phyloP scores from a whole-genome alignment of 2,329 filamentous ascomycete genomes.

The Fusarium sp. region DNA sequence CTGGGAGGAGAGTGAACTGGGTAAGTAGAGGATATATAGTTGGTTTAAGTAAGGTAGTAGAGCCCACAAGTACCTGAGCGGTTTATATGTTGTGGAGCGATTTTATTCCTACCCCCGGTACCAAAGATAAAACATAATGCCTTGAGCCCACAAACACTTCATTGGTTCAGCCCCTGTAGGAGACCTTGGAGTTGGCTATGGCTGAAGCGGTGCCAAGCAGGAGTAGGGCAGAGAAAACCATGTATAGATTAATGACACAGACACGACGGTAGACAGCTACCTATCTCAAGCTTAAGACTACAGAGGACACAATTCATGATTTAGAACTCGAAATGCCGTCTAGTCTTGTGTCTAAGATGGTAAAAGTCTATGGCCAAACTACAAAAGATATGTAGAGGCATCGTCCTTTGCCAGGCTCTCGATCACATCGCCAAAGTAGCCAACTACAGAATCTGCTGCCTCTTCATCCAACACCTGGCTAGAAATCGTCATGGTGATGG shows the following conservation, averaged over 20 bases:
- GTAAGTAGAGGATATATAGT: too few species aligned
- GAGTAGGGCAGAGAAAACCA: too few species aligned
- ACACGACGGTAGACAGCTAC: too few species aligned
- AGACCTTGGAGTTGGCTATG: too few species aligned
- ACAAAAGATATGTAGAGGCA: background rate
- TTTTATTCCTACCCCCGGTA: background rate
- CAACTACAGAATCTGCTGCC: slow-evolving; percentile 1
- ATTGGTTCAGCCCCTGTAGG: background rate
- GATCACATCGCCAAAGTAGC: slow-evolving; percentile 1
- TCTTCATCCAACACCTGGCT: background rate
- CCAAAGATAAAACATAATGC: background rate
- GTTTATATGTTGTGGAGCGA: background rate
- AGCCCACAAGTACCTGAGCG: background rate
- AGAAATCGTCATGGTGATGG: slow-evolving; percentile 2
- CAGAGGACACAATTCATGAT: too few species aligned
- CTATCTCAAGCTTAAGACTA: too few species aligned
- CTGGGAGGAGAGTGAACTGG: too few species aligned
- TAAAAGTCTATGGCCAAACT: background rate
- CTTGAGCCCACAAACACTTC: background rate
- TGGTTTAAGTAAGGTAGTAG: background rate
- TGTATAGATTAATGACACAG: too few species aligned
- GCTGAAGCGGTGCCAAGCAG: too few species aligned
- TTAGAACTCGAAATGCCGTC: too few species aligned
- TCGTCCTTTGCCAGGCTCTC: background rate
- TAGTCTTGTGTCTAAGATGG: too few species aligned